Base-by-base conservation (phyloP, 768 basidiomycete species). In the Chalciporus sphaerocephalus region DNA sequence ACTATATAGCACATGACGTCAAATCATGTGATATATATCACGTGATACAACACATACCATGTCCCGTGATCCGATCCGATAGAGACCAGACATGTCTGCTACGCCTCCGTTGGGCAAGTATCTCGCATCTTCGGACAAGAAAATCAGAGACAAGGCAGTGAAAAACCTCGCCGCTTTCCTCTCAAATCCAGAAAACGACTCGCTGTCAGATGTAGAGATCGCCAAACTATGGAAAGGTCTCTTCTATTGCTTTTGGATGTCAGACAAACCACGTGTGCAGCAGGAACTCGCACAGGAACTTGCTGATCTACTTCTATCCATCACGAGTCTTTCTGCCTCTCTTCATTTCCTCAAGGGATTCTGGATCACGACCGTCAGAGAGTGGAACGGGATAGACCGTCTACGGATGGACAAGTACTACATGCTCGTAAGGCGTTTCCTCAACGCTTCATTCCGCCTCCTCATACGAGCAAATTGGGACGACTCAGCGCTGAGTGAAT, bases 181-280 rank as follows among this genome's bases (percentile, higher is more conserved):
- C 23, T 92, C 91, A 2, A 76, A 81, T 55, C 72, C 76, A 37
- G 63, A 65, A 8, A 71, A 73, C 47, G 72, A 83, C 70, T 74
- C 65, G 18, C 66, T 95, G 23, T 68, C 85, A 13, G 80, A 85
- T 46, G 47, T 72, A 22, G 93, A 97, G 58, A 85, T 96, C 83
- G 77, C 80, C 50, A 95, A 93, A 66, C 65, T 98, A 23, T 98
- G 95, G 95, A 97, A 99, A 65, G 95, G 94, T 1, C 79, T 98
- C 40, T 99, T 95, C 65, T 99, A 95, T 66, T 96, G 94, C 62
- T 98, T 93, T 69, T 99, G 95, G 94, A 97, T 97, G 93, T 97
- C 94, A 9, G 95, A 99, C 69, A 99, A 98, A 62, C 94, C 94
- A 4, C 76, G 94, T 8, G 88, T 97, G 7, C 95, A 98, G 62